Conservation (phyloP, 2,329 filamentous ascomycete genomes). For the Neoscytalidium dimidiatum region DNA sequence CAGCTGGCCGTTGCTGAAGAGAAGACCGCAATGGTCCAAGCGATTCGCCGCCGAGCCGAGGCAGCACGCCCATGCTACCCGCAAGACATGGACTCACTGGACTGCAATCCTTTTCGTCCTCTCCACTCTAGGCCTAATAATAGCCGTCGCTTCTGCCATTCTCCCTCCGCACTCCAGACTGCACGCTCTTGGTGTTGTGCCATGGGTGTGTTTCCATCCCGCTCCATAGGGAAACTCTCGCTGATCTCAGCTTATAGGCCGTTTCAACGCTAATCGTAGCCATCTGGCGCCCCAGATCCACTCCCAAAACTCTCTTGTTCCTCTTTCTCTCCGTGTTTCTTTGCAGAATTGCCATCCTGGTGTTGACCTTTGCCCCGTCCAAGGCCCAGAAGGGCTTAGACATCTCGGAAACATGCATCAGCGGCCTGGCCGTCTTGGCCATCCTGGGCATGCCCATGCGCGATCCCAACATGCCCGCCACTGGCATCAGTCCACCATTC, state of each 20-base stretch:
- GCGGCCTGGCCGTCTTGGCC: constrained; percentile 47
- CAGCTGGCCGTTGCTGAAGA: neutral
- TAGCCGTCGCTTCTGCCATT: neutral
- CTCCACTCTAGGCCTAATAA: neutral
- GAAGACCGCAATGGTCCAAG: constrained; percentile 7
- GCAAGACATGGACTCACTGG: constrained; percentile 18
- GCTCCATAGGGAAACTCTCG: neutral
- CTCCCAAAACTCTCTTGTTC: constrained; percentile 43
- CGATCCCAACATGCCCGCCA: constrained; percentile 54
- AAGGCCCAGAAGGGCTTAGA: constrained; percentile 40
- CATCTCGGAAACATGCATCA: constrained; percentile 11
- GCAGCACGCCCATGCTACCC: neutral
- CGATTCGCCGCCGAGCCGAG: constrained; percentile 6
- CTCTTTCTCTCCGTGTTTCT: constrained; percentile 40
- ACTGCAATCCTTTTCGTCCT: constrained; percentile 5
- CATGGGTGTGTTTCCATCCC: neutral
- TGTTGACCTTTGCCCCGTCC: constrained; percentile 25
- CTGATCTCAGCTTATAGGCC: constrained; percentile 30
- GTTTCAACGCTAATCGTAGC: constrained; percentile 38
- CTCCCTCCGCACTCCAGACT: neutral
- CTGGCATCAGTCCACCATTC: constrained; percentile 62
- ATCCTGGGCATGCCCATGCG: constrained; percentile 72
- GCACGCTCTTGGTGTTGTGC: neutral
- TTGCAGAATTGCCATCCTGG: constrained; percentile 21
- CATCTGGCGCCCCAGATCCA: constrained; percentile 43